These are phyloP conservation scores for Platismatia glauca DNA, from an alignment of 495 filamentous ascomycete species.

Conservation along the genomic window DNA sequence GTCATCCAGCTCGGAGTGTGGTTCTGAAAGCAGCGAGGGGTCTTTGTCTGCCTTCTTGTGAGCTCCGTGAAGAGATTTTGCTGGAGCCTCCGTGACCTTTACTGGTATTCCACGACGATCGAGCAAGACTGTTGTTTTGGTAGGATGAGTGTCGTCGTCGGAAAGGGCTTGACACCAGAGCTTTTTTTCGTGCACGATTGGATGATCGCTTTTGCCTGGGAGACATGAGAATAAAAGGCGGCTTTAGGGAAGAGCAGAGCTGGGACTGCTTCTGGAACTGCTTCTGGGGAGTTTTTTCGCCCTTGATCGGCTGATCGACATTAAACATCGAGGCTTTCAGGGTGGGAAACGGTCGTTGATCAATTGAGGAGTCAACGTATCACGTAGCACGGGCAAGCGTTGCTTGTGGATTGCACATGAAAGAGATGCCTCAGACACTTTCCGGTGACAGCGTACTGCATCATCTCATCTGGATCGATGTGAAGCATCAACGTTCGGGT, in stretches of 20 bases:
- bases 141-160: neutral
- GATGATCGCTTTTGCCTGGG: neutral
- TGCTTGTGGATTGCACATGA: neutral
- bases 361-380: neutral
- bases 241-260: neutral
- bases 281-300: neutral
- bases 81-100: neutral
- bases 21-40: neutral
- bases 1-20: neutral
- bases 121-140: neutral
- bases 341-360: neutral
- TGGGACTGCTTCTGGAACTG: neutral
- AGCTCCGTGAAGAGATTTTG: neutral
- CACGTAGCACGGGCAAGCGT: neutral
- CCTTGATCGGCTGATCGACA: neutral
- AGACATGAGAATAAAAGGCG: neutral
- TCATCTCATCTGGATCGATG: too few species aligned
- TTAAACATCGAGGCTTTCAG: neutral
- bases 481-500: neutral
- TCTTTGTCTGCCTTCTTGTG: neutral
- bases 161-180: neutral
- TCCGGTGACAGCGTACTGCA: neutral
- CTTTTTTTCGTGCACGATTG: neutral
- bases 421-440: accelerated
- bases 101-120: neutral